Evolutionary conservation across 768 basidiomycete genomes (phyloP), one percentile per base, ranked within the genome.

Genomic region (Tephrocybe sp.): DNA sequence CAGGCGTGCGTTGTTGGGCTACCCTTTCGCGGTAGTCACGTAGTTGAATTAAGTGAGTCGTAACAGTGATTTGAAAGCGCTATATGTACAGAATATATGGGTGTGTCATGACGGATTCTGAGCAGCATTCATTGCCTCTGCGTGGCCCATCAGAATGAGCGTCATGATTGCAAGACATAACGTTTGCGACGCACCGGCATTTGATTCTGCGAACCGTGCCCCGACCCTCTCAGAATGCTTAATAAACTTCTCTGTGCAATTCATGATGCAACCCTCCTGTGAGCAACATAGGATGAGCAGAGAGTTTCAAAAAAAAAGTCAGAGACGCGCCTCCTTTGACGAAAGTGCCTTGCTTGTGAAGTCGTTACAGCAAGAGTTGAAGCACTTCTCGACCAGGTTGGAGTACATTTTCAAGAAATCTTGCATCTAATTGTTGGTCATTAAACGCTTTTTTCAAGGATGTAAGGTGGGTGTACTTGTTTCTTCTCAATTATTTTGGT

Each of bases 221-320:
- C 93, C 93, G 14, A 96, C 88, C 45, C 94, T 79, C 66, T 98
- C 94, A 10, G 93, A 93, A 66, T 97, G 93, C 67, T 97, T 97
- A 64, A 98, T 73, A 76, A 97, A 98, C 71, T 98, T 99, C 77
- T 98, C 96, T 18, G 93, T 81, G 74, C 96, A 99, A 73, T 95
- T 93, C 69, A 83, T 77, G 41, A 96, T 83, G 66, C 96, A 99
- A 58, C 84, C 80, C 62, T 90, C 89, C 94, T 98, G 49, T 43
- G 38, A 20, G 17, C 38, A 46, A 24, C n/a, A 39, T 20, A 20
- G 30, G 33, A 48, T 46, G 41, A 45, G 45, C 39, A 53, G 15
- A 47, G 28, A 48, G 3, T 38, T 26, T 18, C 11, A 26, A 26
- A 38, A 38, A 47, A 32, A 23, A 15, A 28, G n/a, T 26, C 12